Percentiles rank a stretch among this genome's conserved stretches.
Conservation (phyloP, 2,329 filamentous ascomycete species). For the Colletotrichum orchidophilum region DNA sequence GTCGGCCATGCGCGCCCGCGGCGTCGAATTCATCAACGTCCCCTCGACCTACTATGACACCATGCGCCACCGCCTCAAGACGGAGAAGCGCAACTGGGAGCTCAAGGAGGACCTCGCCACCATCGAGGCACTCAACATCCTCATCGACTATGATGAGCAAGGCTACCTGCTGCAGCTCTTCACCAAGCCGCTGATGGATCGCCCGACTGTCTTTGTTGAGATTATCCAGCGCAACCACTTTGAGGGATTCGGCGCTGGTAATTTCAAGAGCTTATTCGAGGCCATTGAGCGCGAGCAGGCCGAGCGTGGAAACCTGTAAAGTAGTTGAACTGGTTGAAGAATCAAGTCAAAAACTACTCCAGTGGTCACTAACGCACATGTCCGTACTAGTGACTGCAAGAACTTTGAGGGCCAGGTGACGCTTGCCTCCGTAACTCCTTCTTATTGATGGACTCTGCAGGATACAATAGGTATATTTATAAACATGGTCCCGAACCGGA, state of each 20-base stretch:
- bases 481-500: not conserved
- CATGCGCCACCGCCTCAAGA: slow-evolving; percentile 78
- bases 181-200: slow-evolving; percentile 90
- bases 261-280: slow-evolving; percentile 95
- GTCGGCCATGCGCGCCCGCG: slow-evolving; percentile 80
- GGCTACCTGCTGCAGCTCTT: slow-evolving; percentile 84
- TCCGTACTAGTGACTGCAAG: not conserved
- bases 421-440: not conserved
- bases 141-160: slow-evolving; percentile 94
- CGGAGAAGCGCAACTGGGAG: slow-evolving; percentile 66
- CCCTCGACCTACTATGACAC: slow-evolving; percentile 86
- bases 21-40: slow-evolving; percentile 92
- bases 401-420: not conserved
- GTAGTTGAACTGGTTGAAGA: too few species aligned
- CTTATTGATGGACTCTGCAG: not conserved
- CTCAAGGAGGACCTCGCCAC: slow-evolving; percentile 83
- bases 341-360: not conserved
- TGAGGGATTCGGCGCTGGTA: slow-evolving; percentile 91
- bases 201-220: slow-evolving; percentile 95
- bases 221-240: slow-evolving; percentile 95
- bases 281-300: slow-evolving; percentile 95
- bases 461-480: not conserved
- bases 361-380: not conserved
- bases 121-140: slow-evolving; percentile 80
- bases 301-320: slow-evolving; percentile 78